These are phyloP conservation scores for Macrocybe gigantea DNA, from an alignment of 768 basidiomycete species.

Conservation along the genomic window DNA sequence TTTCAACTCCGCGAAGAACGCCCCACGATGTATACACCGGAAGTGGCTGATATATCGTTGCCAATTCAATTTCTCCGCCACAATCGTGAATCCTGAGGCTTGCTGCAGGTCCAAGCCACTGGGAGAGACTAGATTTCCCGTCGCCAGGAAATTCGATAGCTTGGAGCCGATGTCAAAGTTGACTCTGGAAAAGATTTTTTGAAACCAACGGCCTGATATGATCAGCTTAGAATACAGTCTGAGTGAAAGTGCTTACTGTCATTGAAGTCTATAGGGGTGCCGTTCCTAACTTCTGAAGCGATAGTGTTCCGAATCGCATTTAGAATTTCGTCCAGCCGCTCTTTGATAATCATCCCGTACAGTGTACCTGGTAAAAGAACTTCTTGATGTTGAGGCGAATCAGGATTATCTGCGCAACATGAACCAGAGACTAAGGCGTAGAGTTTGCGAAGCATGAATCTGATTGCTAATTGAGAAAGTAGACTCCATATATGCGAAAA, in stretches of 20 bases:
- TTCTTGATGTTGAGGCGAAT: conserved; percentile 98
- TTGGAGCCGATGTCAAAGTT: conserved; percentile 91
- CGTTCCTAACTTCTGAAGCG: conserved; percentile 65
- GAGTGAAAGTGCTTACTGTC: conserved; percentile 52
- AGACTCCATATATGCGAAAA: neutral
- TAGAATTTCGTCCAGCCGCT: conserved; percentile 87
- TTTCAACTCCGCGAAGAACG: conserved; percentile 98
- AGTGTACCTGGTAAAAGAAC: conserved; percentile 89
- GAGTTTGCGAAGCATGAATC: conserved; percentile 96
- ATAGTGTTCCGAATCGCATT: conserved; percentile 69
- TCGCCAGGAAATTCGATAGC: conserved; percentile 92
- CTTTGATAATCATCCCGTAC: conserved; percentile 98
- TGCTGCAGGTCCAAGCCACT: conserved; percentile 96
- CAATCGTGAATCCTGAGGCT: conserved; percentile 96
- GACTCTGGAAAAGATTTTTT: conserved; percentile 64
- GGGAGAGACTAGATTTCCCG: conserved; percentile 92
- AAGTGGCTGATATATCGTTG: conserved; percentile 98
- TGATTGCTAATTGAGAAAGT: conserved; percentile 22
- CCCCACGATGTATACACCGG: conserved; percentile 96
- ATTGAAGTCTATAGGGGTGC: conserved; percentile 80
- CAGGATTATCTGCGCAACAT: conserved; percentile 93
- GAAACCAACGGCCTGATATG: conserved; percentile 69
- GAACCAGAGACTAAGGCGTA: conserved; percentile 86
- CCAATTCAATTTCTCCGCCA: conserved; percentile 99
- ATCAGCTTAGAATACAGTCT: neutral